Evolutionary conservation across 129 eudicot species (phyloP).

Genomic region (Heracleum sosnowskyi): DNA sequence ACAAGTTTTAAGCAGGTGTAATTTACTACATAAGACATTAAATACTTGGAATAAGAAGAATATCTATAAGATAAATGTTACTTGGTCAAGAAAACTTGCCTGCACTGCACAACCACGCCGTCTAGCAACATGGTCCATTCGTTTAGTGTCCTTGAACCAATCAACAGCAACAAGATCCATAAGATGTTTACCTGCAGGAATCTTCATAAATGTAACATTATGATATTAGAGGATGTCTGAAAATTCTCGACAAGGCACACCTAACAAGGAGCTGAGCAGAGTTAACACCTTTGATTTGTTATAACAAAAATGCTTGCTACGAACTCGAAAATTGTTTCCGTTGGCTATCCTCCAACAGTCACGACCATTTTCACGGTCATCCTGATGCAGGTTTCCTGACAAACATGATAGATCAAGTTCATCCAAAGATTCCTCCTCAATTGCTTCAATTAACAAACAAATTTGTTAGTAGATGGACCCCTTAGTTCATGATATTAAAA

Average conservation of each 20-base stretch:
- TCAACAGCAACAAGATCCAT: slow-evolving; percentile 99
- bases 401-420: slow-evolving; percentile 75
- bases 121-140: slow-evolving; percentile 97
- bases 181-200: slow-evolving; percentile 89
- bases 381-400: slow-evolving; percentile 78
- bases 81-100: slow-evolving; percentile 32
- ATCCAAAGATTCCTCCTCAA: slow-evolving; percentile 60
- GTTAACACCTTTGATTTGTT: slow-evolving; percentile 79
- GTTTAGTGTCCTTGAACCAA: slow-evolving; percentile 89
- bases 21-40: background rate
- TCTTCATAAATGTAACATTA: slow-evolving; percentile 27
- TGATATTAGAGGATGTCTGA: slow-evolving; percentile 11
- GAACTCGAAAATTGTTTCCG: slow-evolving; percentile 91
- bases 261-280: slow-evolving; percentile 13
- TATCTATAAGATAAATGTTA: background rate
- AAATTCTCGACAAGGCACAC: background rate
- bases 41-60: background rate
- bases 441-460: slow-evolving; percentile 33
- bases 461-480: slow-evolving; percentile 9
- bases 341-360: slow-evolving; percentile 86
- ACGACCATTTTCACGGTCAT: slow-evolving; percentile 72
- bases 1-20: background rate
- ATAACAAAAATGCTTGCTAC: slow-evolving; percentile 65
- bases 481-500: slow-evolving; percentile 1
- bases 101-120: slow-evolving; percentile 93